Evolutionary conservation across 1,139 yeast genomes (phyloP).

Genomic region (Waltiozyma sp.): DNA sequence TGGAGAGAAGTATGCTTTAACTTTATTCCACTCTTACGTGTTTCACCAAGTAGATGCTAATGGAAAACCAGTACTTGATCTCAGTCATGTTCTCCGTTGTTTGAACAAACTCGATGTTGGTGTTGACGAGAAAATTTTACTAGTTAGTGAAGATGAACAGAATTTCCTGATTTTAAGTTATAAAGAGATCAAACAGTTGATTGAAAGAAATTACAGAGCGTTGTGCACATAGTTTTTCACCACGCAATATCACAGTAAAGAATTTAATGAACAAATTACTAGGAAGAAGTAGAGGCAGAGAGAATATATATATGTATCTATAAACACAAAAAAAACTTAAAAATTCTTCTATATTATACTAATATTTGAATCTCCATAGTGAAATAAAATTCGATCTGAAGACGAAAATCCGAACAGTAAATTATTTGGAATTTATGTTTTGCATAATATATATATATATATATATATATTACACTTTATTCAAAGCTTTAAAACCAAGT

Average conservation of each 20-base stretch:
- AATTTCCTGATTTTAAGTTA: constrained; percentile 72
- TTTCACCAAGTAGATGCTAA: constrained; percentile 74
- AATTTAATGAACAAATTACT: too few species aligned
- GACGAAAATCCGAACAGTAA: too few species aligned
- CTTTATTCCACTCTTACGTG: constrained; percentile 71
- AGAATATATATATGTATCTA: background rate
- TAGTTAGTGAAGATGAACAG: constrained; percentile 77
- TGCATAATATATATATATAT: too few species aligned
- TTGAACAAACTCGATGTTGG: constrained; percentile 92
- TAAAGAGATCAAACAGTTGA: constrained; percentile 62
- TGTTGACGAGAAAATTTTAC: constrained; percentile 66
- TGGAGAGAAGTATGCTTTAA: constrained; percentile 66
- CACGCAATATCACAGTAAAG: too few species aligned
- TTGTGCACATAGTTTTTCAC: too few species aligned
- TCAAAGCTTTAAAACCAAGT: too few species aligned
- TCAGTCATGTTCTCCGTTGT: constrained; percentile 68
- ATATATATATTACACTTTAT: too few species aligned
- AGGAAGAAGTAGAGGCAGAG: background rate
- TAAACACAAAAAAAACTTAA: background rate
- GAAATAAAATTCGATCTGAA: too few species aligned
- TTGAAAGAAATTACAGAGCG: constrained; percentile 63
- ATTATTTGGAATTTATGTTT: too few species aligned
- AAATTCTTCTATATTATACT: background rate
- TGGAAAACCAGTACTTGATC: constrained; percentile 71
- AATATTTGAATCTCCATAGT: background rate